A percentile compares a stretch with the other conserved stretches of the same genome.
Conservation (phyloP, 2,329 filamentous ascomycete genomes). For the Stenocarpella maydis region DNA sequence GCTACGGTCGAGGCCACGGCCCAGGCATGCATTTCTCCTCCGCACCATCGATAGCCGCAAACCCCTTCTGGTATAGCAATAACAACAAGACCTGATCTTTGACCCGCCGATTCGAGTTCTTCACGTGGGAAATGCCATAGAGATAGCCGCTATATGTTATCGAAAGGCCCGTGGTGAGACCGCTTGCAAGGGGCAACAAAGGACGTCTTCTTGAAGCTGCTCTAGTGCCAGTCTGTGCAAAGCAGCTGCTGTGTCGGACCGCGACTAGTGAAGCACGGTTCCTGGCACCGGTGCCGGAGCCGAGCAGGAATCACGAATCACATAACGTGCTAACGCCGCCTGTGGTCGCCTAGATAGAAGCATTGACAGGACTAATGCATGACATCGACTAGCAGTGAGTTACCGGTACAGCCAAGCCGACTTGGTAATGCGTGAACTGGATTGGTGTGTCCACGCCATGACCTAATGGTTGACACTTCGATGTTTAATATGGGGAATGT, state of each 20-base stretch:
- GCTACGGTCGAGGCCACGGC: neutral
- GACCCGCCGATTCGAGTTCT: neutral
- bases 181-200: slow-evolving; percentile 20
- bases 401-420: neutral
- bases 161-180: neutral
- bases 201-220: neutral
- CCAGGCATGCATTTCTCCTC: slow-evolving; percentile 5
- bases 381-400: neutral
- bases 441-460: neutral
- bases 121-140: neutral
- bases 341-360: neutral
- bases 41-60: neutral
- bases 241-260: neutral
- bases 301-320: slow-evolving; percentile 4
- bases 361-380: slow-evolving; percentile 14
- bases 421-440: neutral
- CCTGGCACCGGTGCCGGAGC: slow-evolving; percentile 1
- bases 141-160: neutral
- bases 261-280: slow-evolving; percentile 4
- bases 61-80: neutral
- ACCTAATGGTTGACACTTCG: neutral
- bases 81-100: neutral
- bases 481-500: neutral
- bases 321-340: neutral
- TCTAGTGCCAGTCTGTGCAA: neutral